Evolutionary conservation across 768 basidiomycete species (phyloP), one percentile per base, ranked within the genome.

Genomic region (Pulveroboletus sp.): DNA sequence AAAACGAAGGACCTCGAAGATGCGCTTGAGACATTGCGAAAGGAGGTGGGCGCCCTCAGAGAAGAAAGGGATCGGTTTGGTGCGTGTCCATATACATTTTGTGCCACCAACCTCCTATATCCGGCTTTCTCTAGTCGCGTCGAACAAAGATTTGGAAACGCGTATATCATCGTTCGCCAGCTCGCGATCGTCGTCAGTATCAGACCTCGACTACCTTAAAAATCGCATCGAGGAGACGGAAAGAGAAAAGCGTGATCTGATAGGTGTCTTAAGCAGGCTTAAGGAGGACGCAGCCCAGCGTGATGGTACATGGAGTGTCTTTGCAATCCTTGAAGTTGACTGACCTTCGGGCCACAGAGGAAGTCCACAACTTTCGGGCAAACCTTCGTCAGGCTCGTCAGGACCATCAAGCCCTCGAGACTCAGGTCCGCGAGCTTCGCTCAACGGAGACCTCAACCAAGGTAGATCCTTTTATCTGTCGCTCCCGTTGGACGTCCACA

Each of bases 171-270:
- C 76, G 0, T 68, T 89, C 6, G 77, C 79, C 10, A 78, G 60
- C 33, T 79, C 84, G 0, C 80, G 85, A 39, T 74, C 80, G 10
- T 74, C 81, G 0, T 84, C 88, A 3, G 81, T 82, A 4, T 69
- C 74, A 1, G 86, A 86, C 62, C 65, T 81, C 8, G 82, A 82
- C 32, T 64, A 70, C 6, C 63, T 89, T 33, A 81, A 76, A 56
- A 76, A 69, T 48, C 79, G 81, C 35, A 69, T 86, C 5, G 83
- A 90, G 18, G 87, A 90, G 53, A 78, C 79, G 1, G 91, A 96
- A 55, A 78, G 88, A 47, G 94, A 96, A 74, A 96, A 96, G 69
- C 82, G 92, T 31, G 91, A 94, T 55, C 77, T 96, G 41, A 75
- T 94, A 38, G 81, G 79, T 27, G 86, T 93, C 39, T 81, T 93